phyloP scores from a whole-genome alignment of 2,329 filamentous ascomycete genomes.

The Epichloe uncinata region DNA sequence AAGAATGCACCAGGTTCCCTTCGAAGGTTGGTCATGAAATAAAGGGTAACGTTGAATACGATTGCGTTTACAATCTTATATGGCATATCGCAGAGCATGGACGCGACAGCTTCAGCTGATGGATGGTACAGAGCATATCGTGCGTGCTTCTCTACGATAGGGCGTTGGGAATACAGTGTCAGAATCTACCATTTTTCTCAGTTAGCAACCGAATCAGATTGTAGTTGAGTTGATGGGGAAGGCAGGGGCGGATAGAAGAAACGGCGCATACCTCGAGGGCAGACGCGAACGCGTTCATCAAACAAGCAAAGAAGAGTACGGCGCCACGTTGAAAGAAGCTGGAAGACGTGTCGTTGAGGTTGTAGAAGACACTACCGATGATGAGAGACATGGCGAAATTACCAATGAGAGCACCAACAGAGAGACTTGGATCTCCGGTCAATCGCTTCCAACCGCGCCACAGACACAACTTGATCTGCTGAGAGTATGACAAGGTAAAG shows the following conservation, averaged over 20 bases:
- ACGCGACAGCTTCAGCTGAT: constrained; percentile 74
- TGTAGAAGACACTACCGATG: constrained; percentile 69
- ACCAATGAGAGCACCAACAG: constrained; percentile 52
- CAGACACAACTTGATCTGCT: constrained; percentile 69
- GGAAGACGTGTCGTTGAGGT: constrained; percentile 47
- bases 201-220: background rate
- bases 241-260: background rate
- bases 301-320: constrained; percentile 74
- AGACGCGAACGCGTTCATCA: constrained; percentile 74
- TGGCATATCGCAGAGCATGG: constrained; percentile 75
- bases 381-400: constrained; percentile 69
- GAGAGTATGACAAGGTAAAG: constrained; percentile 63
- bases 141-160: constrained; percentile 82
- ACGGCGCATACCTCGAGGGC: constrained; percentile 49
- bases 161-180: constrained; percentile 75
- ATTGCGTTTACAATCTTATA: constrained; percentile 60
- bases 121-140: constrained; percentile 85
- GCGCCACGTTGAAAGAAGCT: constrained; percentile 72
- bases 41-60: constrained; percentile 65
- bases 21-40: constrained; percentile 77
- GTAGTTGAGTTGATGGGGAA: background rate
- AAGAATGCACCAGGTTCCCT: constrained; percentile 68
- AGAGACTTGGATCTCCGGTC: constrained; percentile 62
- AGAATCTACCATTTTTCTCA: constrained; percentile 41
- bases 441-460: constrained; percentile 70